phyloP scores from a whole-genome alignment of 2,329 filamentous ascomycete genomes.

The Exophiala aquamarina region DNA sequence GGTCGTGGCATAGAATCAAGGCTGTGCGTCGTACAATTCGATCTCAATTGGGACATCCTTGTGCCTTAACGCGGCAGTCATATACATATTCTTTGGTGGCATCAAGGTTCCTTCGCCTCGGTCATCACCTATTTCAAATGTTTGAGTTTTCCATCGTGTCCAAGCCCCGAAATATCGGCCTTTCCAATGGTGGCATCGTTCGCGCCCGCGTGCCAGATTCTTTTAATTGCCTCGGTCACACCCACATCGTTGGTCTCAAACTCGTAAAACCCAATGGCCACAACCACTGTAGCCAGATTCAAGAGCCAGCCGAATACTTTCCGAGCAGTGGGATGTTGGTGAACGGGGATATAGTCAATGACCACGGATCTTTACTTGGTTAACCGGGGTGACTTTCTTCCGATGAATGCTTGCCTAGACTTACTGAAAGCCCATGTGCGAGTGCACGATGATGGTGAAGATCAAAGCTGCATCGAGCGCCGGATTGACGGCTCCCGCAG shows the following conservation, averaged over 20 bases:
- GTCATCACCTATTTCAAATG: conserved; percentile 17
- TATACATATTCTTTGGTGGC: conserved; percentile 8
- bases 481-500: conserved; percentile 86
- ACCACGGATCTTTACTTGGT: conserved; percentile 60
- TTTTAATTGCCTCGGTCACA: conserved; percentile 82
- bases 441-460: conserved; percentile 81
- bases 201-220: conserved; percentile 77
- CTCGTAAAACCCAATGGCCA: conserved; percentile 89
- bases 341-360: conserved; percentile 83
- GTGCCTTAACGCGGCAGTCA: conserved; percentile 4
- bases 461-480: conserved; percentile 82
- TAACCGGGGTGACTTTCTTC: no score
- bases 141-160: conserved; percentile 25
- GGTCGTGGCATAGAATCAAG: conserved; percentile 5
- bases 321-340: conserved; percentile 66
- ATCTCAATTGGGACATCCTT: not conserved
- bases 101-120: not conserved
- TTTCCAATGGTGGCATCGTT: conserved; percentile 26
- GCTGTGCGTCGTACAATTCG: no score
- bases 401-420: no score
- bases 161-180: conserved; percentile 15
- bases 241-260: conserved; percentile 99
- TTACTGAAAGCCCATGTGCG: conserved; percentile 90
- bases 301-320: conserved; percentile 74
- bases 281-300: conserved; percentile 73